These are phyloP conservation scores for Arxiozyma slooffiae DNA, from an alignment of 1,139 yeast species.

Conservation along the genomic window DNA sequence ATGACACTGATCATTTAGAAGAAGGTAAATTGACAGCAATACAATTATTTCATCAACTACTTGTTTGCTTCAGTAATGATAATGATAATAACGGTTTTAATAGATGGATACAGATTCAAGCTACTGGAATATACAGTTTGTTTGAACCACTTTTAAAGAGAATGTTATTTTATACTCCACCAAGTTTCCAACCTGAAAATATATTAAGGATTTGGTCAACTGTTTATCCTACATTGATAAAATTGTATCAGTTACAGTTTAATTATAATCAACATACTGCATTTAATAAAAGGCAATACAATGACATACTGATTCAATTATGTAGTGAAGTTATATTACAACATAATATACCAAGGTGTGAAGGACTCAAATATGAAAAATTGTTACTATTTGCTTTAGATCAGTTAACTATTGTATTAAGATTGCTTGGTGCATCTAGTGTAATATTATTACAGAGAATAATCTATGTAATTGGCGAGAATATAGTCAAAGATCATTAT, in stretches of 20 bases:
- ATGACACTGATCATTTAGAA: conserved; percentile 22
- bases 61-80: conserved; percentile 9
- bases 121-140: conserved; percentile 21
- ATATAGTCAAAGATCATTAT: conserved; percentile 22
- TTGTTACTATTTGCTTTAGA: conserved; percentile 15
- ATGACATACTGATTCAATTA: conserved; percentile 6
- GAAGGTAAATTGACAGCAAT: conserved; percentile 22
- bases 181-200: conserved; percentile 16
- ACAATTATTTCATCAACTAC: conserved; percentile 14
- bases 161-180: conserved; percentile 26
- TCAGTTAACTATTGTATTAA: conserved; percentile 5
- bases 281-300: background rate
- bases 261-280: background rate
- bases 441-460: conserved; percentile 19
- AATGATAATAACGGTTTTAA: background rate
- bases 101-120: conserved; percentile 18
- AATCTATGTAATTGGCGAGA: conserved; percentile 24
- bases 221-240: conserved; percentile 20
- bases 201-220: conserved; percentile 15
- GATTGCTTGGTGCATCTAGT: conserved; percentile 8
- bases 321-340: conserved; percentile 21
- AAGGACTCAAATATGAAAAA: conserved; percentile 15
- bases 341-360: conserved; percentile 20
- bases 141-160: conserved; percentile 21
- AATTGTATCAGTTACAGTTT: conserved; percentile 16